Evolutionary conservation across 345 rosid genomes (phyloP).

Genomic region (Garcia nutans): DNA sequence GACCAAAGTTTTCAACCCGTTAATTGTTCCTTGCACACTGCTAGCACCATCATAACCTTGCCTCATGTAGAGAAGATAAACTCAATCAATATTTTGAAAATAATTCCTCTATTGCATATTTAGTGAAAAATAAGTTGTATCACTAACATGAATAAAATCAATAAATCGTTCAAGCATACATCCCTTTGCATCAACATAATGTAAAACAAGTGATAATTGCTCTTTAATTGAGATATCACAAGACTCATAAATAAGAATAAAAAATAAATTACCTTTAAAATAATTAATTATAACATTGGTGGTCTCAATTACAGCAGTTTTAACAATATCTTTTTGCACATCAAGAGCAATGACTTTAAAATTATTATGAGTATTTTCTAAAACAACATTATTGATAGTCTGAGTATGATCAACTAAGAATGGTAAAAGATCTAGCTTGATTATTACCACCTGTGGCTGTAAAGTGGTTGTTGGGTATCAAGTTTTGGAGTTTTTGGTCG

Average conservation of each 20-base stretch:
- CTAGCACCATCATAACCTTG: neutral
- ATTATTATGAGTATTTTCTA: neutral
- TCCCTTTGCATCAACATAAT: neutral
- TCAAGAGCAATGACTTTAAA: neutral
- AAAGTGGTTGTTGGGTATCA: no score
- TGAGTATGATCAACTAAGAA: neutral
- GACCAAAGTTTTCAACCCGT: neutral
- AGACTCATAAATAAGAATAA: slow-evolving; percentile 17
- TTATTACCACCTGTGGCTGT: no score
- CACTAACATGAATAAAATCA: neutral
- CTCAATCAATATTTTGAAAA: neutral
- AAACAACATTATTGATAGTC: neutral
- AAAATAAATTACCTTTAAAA: neutral
- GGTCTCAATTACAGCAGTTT: neutral
- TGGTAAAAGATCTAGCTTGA: neutral
- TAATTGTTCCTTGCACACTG: slow-evolving; percentile 4
- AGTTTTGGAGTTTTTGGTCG: no score
- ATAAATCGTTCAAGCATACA: neutral
- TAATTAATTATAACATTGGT: neutral
- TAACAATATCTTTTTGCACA: neutral
- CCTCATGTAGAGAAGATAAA: neutral
- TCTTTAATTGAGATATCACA: slow-evolving; percentile 2
- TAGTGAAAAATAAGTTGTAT: neutral
- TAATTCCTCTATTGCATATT: neutral
- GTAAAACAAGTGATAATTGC: neutral